A percentile compares a stretch with the other conserved stretches of the same genome.
phyloP scores from a whole-genome alignment of 2,329 filamentous ascomycete species.

The Decorospora gaudefroyi region DNA sequence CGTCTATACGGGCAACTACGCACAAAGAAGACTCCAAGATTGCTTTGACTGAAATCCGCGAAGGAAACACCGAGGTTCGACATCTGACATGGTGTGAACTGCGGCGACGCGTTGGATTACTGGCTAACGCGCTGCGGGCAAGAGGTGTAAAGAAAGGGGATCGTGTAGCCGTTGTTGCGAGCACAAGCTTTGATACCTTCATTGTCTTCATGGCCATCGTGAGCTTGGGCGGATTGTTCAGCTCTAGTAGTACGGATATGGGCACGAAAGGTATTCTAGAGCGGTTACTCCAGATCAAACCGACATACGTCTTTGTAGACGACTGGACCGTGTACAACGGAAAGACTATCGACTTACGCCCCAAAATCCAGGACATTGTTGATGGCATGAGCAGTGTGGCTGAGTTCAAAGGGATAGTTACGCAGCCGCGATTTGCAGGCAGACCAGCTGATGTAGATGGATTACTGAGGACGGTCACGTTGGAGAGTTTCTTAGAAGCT shows the following conservation, averaged over 20 bases:
- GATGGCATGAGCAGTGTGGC: slow-evolving; percentile 63
- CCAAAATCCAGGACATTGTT: slow-evolving; percentile 71
- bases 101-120: slow-evolving; percentile 59
- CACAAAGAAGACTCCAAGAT: slow-evolving; percentile 73
- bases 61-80: slow-evolving; percentile 60
- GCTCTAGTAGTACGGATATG: slow-evolving; percentile 80
- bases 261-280: slow-evolving; percentile 77
- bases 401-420: slow-evolving; percentile 67
- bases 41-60: slow-evolving; percentile 72
- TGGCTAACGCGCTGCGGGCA: slow-evolving; percentile 69
- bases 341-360: slow-evolving; percentile 70
- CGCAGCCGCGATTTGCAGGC: slow-evolving; percentile 66
- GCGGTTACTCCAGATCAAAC: slow-evolving; percentile 72
- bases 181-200: slow-evolving; percentile 75
- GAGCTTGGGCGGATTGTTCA: slow-evolving; percentile 75
- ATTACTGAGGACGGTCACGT: slow-evolving; percentile 55
- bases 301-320: slow-evolving; percentile 82
- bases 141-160: slow-evolving; percentile 72
- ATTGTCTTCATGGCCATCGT: slow-evolving; percentile 70
- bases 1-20: slow-evolving; percentile 55
- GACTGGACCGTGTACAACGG: slow-evolving; percentile 80
- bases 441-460: slow-evolving; percentile 62
- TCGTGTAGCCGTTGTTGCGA: slow-evolving; percentile 73
- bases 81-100: slow-evolving; percentile 71
- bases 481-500: slow-evolving; percentile 50